phyloP scores from a whole-genome alignment of 2,329 filamentous ascomycete species.

The Aciculosporium take region DNA sequence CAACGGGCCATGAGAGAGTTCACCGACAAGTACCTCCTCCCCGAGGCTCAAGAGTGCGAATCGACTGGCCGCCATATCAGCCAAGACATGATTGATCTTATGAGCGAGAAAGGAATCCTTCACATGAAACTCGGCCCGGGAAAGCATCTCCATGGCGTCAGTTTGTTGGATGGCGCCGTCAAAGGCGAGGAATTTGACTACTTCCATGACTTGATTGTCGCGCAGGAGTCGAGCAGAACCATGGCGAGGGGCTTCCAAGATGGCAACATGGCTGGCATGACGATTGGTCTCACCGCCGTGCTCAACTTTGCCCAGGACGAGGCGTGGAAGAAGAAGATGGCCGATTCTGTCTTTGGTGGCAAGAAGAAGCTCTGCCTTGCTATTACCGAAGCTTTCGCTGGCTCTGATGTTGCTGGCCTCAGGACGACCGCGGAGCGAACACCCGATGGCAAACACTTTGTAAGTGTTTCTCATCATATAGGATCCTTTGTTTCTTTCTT shows the following conservation, averaged over 20 bases:
- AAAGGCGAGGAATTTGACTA: slow-evolving; percentile 75
- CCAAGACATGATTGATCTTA: slow-evolving; percentile 60
- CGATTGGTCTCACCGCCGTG: slow-evolving; percentile 66
- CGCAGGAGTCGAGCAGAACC: slow-evolving; percentile 57
- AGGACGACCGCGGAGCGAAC: slow-evolving; percentile 68
- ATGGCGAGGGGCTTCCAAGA: slow-evolving; percentile 74
- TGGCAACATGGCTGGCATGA: slow-evolving; percentile 77
- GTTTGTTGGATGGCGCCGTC: slow-evolving; percentile 53
- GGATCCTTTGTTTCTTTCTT: background rate
- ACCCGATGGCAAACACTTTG: slow-evolving; percentile 57
- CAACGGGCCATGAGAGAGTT: slow-evolving; percentile 60
- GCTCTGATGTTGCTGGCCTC: slow-evolving; percentile 62
- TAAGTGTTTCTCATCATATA: slow-evolving; percentile 23
- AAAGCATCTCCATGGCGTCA: slow-evolving; percentile 61
- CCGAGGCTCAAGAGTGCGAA: slow-evolving; percentile 66
- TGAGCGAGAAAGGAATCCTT: slow-evolving; percentile 59
- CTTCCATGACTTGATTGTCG: slow-evolving; percentile 67
- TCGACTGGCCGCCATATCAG: slow-evolving; percentile 56
- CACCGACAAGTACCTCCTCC: slow-evolving; percentile 53
- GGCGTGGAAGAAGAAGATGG: slow-evolving; percentile 49
- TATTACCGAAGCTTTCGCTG: slow-evolving; percentile 80
- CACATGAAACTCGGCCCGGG: slow-evolving; percentile 77
- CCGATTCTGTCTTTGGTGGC: slow-evolving; percentile 59
- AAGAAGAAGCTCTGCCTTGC: slow-evolving; percentile 82
- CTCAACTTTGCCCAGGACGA: slow-evolving; percentile 63